Evolutionary conservation across 306 rosid species (phyloP), one percentile per base, ranked within the genome.

Genomic region (Dalbergia cochinchinensis): DNA sequence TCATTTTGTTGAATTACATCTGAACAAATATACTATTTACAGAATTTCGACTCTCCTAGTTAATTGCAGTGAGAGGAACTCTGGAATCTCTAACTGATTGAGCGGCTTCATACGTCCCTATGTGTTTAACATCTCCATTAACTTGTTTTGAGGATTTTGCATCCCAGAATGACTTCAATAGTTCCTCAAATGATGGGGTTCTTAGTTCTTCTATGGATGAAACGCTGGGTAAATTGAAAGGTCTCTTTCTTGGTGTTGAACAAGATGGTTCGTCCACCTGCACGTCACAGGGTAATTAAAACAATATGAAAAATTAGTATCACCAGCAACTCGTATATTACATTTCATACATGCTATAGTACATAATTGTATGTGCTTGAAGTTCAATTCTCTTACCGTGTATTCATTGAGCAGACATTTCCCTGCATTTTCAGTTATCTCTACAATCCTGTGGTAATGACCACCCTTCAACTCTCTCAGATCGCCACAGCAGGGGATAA

Each of bases 181-280:
- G 87, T 79, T 96, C 99, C 70, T 96, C 99, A 73, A 96, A 96
- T 48, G 94, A 87, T 6, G 98, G 99, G 74, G 98, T 96, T 86
- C 89, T 85, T 34, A 96, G 90, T 70, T 96, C 99, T 86, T 96
- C 99, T 48, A 96, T 89, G 33, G 99, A 91, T 42, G 89, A 84
- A 57, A 89, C 81, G 59, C 94, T 91, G 0, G 98, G 98, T 74
- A 96, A 88, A 87, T 91, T 93, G 87, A 96, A 91, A 22, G 89
- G 85, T 80, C 99, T 91, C 83, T 88, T 90, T 83, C 89, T 89
- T 6, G 98, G 99, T n/a, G 96, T 96, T 71, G 99, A 96, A 88
- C 99, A 96, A 55, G 99, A 96, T 75, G 98, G 97, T 87, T 93
- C 98, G 26, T 96, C 98, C 60, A 96, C 96, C 99, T 96, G 82